phyloP scores from a whole-genome alignment of 495 filamentous ascomycete genomes.

The Neurospora pannonica region DNA sequence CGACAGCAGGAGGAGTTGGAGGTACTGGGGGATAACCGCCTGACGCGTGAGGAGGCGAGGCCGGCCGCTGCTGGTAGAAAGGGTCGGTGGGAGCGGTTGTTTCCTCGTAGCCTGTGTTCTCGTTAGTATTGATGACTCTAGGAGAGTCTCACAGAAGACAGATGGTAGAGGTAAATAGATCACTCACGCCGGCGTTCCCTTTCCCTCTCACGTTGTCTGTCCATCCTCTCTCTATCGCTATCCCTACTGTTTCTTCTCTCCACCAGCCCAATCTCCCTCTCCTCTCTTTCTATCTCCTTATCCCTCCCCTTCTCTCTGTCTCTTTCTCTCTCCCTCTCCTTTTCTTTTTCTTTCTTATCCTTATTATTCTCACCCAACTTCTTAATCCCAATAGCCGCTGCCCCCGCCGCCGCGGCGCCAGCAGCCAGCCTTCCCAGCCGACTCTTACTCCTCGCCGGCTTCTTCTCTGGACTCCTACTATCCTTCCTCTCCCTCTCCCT shows the following conservation, averaged over 20 bases:
- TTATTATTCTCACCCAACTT: constrained; percentile 48
- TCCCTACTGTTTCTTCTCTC: constrained; percentile 1
- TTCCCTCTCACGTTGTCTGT: constrained; percentile 27
- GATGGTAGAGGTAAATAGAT: background rate
- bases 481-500: constrained; percentile 23
- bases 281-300: constrained; percentile 9
- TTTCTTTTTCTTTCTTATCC: constrained; percentile 9
- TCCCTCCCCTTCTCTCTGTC: constrained; percentile 13
- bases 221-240: constrained; percentile 4
- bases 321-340: constrained; percentile 3
- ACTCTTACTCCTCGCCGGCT: constrained; percentile 42
- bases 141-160: background rate
- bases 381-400: constrained; percentile 68
- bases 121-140: constrained; percentile 4
- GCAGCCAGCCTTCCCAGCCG: constrained; percentile 56
- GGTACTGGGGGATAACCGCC: constrained; percentile 40
- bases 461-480: constrained; percentile 29
- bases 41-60: constrained; percentile 43
- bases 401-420: constrained; percentile 60
- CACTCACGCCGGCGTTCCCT: constrained; percentile 28
- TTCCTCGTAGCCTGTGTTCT: constrained; percentile 31
- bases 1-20: constrained; percentile 15
- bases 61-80: constrained; percentile 27
- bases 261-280: background rate
- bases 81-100: constrained; percentile 24